These are phyloP conservation scores for Pseudomonodictys pantanalensis DNA, from an alignment of 495 filamentous ascomycete genomes.

Conservation along the genomic window DNA sequence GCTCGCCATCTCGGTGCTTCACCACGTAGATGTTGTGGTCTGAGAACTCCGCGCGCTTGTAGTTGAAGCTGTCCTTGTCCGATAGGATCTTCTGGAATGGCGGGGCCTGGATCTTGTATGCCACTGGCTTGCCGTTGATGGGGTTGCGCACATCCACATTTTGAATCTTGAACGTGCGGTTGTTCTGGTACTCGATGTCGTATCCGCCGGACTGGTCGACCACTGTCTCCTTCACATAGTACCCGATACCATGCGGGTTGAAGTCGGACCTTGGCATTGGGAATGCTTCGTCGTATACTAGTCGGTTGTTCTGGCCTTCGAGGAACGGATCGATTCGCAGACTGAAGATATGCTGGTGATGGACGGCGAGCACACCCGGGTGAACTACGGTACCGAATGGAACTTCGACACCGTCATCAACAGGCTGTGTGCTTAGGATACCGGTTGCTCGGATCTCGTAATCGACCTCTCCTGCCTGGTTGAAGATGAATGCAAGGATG, in stretches of 20 bases:
- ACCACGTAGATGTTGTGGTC: slow-evolving; percentile 82
- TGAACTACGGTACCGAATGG: slow-evolving; percentile 83
- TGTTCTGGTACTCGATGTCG: slow-evolving; percentile 59
- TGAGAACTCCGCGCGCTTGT: slow-evolving; percentile 75
- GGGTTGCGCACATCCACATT: slow-evolving; percentile 59
- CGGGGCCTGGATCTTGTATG: slow-evolving; percentile 72
- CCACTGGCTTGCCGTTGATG: slow-evolving; percentile 71
- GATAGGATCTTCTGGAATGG: slow-evolving; percentile 80
- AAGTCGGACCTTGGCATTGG: slow-evolving; percentile 69
- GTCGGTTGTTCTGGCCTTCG: slow-evolving; percentile 68
- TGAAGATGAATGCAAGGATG: slow-evolving; percentile 79
- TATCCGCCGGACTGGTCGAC: slow-evolving; percentile 60
- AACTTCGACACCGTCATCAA: slow-evolving; percentile 64
- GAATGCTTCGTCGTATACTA: slow-evolving; percentile 70
- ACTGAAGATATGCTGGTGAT: slow-evolving; percentile 89
- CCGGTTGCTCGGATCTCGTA: slow-evolving; percentile 82
- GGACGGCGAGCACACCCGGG: slow-evolving; percentile 72
- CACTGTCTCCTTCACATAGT: slow-evolving; percentile 61
- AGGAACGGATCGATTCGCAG: slow-evolving; percentile 80
- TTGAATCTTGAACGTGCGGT: slow-evolving; percentile 79
- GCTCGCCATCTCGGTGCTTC: slow-evolving; percentile 70
- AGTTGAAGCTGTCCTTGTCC: slow-evolving; percentile 63
- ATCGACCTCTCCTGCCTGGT: slow-evolving; percentile 74
- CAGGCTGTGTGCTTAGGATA: slow-evolving; percentile 78
- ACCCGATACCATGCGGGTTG: slow-evolving; percentile 80